Evolutionary conservation across 257 asterid species (phyloP).

Genomic region (Echites panduratus): DNA sequence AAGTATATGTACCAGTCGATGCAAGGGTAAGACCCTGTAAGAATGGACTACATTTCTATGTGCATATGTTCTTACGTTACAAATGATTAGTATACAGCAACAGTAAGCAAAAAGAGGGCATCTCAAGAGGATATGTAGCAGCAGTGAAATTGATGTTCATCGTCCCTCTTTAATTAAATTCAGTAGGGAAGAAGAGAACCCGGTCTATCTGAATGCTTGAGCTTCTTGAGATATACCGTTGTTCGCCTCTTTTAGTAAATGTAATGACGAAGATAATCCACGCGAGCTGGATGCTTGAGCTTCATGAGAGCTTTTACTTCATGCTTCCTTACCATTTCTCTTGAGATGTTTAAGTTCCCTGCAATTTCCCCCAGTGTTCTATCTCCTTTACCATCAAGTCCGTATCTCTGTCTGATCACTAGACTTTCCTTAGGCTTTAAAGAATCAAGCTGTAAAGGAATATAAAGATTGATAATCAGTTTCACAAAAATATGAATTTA

Average conservation of each 20-base stretch:
- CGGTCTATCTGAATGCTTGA: not conserved
- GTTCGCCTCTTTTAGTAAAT: slow-evolving; percentile 29
- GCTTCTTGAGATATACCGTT: not conserved
- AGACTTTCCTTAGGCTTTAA: slow-evolving; percentile 94
- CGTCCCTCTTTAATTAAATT: not conserved
- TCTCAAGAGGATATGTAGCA: not conserved
- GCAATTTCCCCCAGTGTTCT: slow-evolving; percentile 94
- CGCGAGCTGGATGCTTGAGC: slow-evolving; percentile 91
- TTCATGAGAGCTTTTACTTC: slow-evolving; percentile 94
- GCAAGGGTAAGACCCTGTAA: not conserved
- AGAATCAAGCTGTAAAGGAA: slow-evolving; percentile 74
- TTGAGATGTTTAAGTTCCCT: slow-evolving; percentile 77
- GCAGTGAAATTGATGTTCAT: not conserved
- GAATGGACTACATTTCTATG: slow-evolving; percentile 17
- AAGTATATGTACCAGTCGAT: not conserved
- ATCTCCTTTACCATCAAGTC: slow-evolving; percentile 90
- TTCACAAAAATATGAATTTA: not conserved
- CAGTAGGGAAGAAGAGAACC: not conserved
- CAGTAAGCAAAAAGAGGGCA: not conserved
- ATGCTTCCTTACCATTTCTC: slow-evolving; percentile 96
- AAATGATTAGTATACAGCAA: slow-evolving; percentile 15
- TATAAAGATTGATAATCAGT: not conserved
- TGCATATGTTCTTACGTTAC: slow-evolving; percentile 27
- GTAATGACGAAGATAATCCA: slow-evolving; percentile 73
- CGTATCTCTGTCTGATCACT: slow-evolving; percentile 91